Evolutionary conservation across 2,329 filamentous ascomycete genomes (phyloP).

Genomic region (Colletotrichum tropicale): DNA sequence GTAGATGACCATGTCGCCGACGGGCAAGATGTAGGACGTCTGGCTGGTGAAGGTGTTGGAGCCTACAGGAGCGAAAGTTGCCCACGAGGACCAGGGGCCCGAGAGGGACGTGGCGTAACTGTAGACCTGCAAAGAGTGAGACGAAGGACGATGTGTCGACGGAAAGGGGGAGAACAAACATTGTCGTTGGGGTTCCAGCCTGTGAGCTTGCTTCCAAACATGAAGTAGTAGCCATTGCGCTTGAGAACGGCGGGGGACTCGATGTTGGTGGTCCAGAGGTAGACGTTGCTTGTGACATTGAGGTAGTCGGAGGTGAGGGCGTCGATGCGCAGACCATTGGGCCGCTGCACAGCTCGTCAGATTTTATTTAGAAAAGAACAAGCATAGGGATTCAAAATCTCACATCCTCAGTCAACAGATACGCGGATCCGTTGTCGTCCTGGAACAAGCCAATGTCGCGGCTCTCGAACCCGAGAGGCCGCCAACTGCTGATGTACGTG

Average conservation of each 20-base stretch:
- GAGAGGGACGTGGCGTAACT: conserved; percentile 60
- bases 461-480: conserved; percentile 31
- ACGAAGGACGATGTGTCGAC: not conserved
- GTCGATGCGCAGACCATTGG: conserved; percentile 49
- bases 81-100: conserved; percentile 67
- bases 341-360: not conserved
- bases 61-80: conserved; percentile 60
- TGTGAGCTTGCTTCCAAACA: conserved; percentile 65
- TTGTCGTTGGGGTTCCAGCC: conserved; percentile 70
- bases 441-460: conserved; percentile 66
- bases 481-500: conserved; percentile 35
- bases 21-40: conserved; percentile 61
- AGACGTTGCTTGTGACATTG: conserved; percentile 51
- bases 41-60: conserved; percentile 66
- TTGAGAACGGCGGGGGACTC: conserved; percentile 70
- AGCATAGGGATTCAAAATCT: not conserved
- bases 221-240: conserved; percentile 63
- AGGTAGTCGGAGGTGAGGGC: conserved; percentile 62
- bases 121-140: conserved; percentile 43
- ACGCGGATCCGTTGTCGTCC: conserved; percentile 65
- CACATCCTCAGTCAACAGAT: conserved; percentile 63
- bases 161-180: conserved; percentile 27
- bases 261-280: conserved; percentile 57
- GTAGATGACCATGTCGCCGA: conserved; percentile 56
- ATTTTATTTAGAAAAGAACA: not conserved